Evolutionary conservation across 2,329 filamentous ascomycete genomes (phyloP), one percentile per base, ranked within the genome.

Genomic region (Apiospora rasikravindrae): DNA sequence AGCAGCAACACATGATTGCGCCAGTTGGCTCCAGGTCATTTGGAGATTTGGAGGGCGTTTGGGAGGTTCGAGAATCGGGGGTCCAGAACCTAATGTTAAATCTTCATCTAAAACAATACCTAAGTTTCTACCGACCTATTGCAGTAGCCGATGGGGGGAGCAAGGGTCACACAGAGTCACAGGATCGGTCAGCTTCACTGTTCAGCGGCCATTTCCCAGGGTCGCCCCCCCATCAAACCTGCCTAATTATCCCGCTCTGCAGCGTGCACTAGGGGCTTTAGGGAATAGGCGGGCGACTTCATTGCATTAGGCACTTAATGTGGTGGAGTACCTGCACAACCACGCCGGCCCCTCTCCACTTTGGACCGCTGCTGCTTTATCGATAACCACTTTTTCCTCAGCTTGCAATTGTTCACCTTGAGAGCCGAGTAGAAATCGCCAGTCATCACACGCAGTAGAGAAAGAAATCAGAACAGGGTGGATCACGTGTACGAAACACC

Each of bases 321-420:
- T n/a, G 19, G 53, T 61, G 53, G 53, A 29, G 53, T 22, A 61
- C 6, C 19, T 37, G 53, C 53, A 37, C 19, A 37, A 37, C 53
- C 4, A 33, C 53, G 29, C 53, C 29, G n/a, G 19, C 11, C 10
- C 22, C 22, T 64, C 57, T 64, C 57, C 57, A 64, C 57, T n/a
- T 49, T 40, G 33, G n/a, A 22, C 29, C 16, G 7, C 53, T 37
- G 29, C 57, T n/a, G 33, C 8, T 64, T 64, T 64, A 68, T 68
- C 66, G 66, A 68, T 68, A 68, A 68, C 66, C 40, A 68, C 66
- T 68, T 45, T 45, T 68, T 45, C 37, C 40, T 44, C n/a, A 68
- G 14, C 26, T 45, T 19, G 13, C n/a, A 19, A 11, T 26, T 22
- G 11, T 47, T 68, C 66, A 45, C 42, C 66, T 14, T 22, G 40